These are phyloP conservation scores for Lepidium campestre DNA, from an alignment of 441 rosid species.

Conservation along the genomic window DNA sequence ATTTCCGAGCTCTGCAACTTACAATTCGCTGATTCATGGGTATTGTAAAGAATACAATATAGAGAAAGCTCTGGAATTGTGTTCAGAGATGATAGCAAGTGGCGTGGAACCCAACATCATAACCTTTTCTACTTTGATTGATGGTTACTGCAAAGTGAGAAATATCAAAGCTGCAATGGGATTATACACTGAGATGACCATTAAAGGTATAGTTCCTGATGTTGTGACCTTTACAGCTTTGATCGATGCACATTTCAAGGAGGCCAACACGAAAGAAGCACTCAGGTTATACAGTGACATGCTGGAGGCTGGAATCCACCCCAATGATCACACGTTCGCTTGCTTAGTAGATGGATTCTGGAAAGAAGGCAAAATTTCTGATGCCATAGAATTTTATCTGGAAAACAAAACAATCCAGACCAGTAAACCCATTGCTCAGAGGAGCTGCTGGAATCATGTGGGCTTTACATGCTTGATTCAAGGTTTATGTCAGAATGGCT, in stretches of 20 bases:
- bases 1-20: constrained; percentile 45
- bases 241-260: constrained; percentile 45
- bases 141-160: constrained; percentile 43
- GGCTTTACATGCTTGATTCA: constrained; percentile 40
- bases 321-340: constrained; percentile 40
- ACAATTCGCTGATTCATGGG: constrained; percentile 55
- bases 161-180: constrained; percentile 45
- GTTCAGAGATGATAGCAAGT: constrained; percentile 40
- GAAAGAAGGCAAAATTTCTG: constrained; percentile 39
- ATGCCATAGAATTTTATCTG: constrained; percentile 42
- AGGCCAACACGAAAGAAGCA: constrained; percentile 40
- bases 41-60: constrained; percentile 39
- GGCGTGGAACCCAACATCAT: constrained; percentile 36
- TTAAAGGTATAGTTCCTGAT: constrained; percentile 47
- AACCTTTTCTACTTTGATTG: constrained; percentile 45
- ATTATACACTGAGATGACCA: constrained; percentile 41
- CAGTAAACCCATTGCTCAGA: background rate
- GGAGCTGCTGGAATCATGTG: constrained; percentile 19
- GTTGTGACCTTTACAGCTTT: constrained; percentile 45
- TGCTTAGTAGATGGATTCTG: constrained; percentile 42
- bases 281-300: constrained; percentile 35
- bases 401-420: constrained; percentile 20
- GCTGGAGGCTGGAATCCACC: constrained; percentile 37
- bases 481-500: constrained; percentile 51
- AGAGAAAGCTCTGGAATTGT: constrained; percentile 40